These are phyloP conservation scores for Tuber borchii DNA, from an alignment of 495 filamentous ascomycete species.

Conservation along the genomic window DNA sequence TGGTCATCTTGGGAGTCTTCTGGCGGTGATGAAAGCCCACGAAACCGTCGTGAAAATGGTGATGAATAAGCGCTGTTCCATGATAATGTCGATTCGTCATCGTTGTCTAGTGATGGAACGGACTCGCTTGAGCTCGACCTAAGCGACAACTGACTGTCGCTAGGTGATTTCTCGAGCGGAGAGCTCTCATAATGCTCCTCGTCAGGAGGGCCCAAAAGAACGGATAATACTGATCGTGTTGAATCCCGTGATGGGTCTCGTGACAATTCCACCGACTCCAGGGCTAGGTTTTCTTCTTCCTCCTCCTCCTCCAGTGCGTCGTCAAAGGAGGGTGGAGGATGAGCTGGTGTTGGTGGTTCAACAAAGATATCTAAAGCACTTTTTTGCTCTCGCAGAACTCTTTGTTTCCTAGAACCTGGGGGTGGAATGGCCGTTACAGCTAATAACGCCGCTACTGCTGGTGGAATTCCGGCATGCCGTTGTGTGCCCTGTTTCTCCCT, in stretches of 20 bases:
- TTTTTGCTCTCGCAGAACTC: constrained; percentile 37
- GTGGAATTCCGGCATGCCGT: constrained; percentile 45
- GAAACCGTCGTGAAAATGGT: constrained; percentile 33
- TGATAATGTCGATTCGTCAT: constrained; percentile 42
- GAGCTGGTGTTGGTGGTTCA: constrained; percentile 29
- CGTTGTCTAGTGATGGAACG: constrained; percentile 56
- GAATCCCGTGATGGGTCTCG: constrained; percentile 31
- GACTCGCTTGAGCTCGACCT: constrained; percentile 57
- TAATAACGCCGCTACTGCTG: constrained; percentile 55
- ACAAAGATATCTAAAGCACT: constrained; percentile 28
- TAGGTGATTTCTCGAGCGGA: constrained; percentile 30
- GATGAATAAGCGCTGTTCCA: constrained; percentile 37
- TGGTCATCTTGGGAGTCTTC: constrained; percentile 55
- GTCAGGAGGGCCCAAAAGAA: constrained; percentile 53
- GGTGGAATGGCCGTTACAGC: constrained; percentile 56
- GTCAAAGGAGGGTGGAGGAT: constrained; percentile 30
- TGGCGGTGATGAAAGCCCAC: constrained; percentile 46
- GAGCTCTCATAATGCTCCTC: constrained; percentile 48
- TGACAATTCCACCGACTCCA: constrained; percentile 31
- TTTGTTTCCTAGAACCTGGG: constrained; percentile 41
- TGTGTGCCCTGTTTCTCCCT: constrained; percentile 20
- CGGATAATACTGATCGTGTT: constrained; percentile 35
- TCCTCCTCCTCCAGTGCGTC: constrained; percentile 23
- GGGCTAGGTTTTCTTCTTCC: constrained; percentile 22
- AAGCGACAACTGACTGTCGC: constrained; percentile 44